Evolutionary conservation across 208 protist genomes (phyloP).

Genomic region (Trypanosoma lewisi): DNA sequence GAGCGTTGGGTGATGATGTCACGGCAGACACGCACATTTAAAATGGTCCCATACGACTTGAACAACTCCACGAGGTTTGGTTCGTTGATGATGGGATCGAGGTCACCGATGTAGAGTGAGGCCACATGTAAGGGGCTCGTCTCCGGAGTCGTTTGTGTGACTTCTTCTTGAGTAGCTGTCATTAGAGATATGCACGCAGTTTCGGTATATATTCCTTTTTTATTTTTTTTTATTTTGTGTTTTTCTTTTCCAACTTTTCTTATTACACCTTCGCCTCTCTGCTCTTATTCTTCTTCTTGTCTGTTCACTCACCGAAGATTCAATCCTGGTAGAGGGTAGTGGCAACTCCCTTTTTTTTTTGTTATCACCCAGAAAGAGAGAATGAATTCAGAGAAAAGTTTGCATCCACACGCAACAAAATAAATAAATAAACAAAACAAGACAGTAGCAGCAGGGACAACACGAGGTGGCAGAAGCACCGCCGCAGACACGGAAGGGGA

Average conservation of each 20-base stretch:
- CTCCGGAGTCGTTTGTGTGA: slow-evolving; percentile 9
- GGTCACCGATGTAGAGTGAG: slow-evolving; percentile 98
- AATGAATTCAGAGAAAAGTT: neutral
- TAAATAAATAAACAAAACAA: neutral
- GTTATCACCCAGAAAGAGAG: neutral
- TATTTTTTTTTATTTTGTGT: neutral
- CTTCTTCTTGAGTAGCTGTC: slow-evolving; percentile 15
- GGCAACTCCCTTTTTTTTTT: slow-evolving; percentile 2
- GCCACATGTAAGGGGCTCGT: slow-evolving; percentile 88
- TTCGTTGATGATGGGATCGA: slow-evolving; percentile 93
- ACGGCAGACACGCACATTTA: slow-evolving; percentile 98
- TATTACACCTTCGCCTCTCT: neutral
- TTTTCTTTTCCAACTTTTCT: neutral
- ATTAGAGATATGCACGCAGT: slow-evolving; percentile 8
- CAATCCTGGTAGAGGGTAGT: neutral
- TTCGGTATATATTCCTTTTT: neutral
- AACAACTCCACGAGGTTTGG: slow-evolving; percentile 97
- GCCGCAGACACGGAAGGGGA: neutral
- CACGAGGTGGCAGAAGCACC: neutral
- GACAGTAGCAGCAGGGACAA: neutral
- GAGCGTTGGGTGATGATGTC: slow-evolving; percentile 97
- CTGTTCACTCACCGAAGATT: neutral
- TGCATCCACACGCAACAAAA: neutral
- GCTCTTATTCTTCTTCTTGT: neutral
- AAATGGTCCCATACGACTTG: slow-evolving; percentile 96